phyloP scores from a whole-genome alignment of 306 rosid genomes.

The Astragalus glycyphyllos region DNA sequence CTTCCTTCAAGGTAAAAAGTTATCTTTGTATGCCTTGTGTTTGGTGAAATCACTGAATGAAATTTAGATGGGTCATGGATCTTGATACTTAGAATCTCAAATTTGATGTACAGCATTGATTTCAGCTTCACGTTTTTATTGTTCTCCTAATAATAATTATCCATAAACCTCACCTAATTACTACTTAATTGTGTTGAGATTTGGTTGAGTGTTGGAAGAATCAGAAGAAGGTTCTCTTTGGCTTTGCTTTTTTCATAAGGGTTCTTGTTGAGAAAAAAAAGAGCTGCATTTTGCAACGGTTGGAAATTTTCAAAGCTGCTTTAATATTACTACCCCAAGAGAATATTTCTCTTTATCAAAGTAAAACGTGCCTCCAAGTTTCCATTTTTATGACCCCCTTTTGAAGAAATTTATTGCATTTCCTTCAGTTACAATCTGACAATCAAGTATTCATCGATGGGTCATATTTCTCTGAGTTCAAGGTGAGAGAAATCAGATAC shows the following conservation, averaged over 20 bases:
- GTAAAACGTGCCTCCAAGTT: slow-evolving; percentile 48
- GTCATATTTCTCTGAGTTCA: slow-evolving; percentile 36
- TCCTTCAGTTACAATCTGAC: slow-evolving; percentile 43
- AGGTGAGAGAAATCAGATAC: slow-evolving; percentile 22
- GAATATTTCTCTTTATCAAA: slow-evolving; percentile 49
- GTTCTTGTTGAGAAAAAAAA: slow-evolving; percentile 57
- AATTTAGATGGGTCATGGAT: slow-evolving; percentile 46
- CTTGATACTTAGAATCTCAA: slow-evolving; percentile 48
- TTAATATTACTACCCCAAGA: slow-evolving; percentile 36
- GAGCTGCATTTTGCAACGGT: slow-evolving; percentile 60
- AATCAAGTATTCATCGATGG: slow-evolving; percentile 12
- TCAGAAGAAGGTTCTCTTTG: slow-evolving; percentile 43
- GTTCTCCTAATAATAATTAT: slow-evolving; percentile 28
- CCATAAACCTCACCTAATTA: slow-evolving; percentile 31
- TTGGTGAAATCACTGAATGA: slow-evolving; percentile 24
- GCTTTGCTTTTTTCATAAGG: slow-evolving; percentile 45
- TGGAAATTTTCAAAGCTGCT: slow-evolving; percentile 76
- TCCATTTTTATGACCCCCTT: slow-evolving; percentile 38
- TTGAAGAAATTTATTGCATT: slow-evolving; percentile 44
- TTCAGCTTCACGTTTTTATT: slow-evolving; percentile 39
- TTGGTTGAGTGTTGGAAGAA: slow-evolving; percentile 31
- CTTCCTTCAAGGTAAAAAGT: slow-evolving; percentile 62
- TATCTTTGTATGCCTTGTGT: slow-evolving; percentile 23
- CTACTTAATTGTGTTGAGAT: slow-evolving; percentile 36
- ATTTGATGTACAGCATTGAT: slow-evolving; percentile 38